Base-by-base conservation (phyloP, 2,329 filamentous ascomycete species). In the Scleromitrula shiraiana region DNA sequence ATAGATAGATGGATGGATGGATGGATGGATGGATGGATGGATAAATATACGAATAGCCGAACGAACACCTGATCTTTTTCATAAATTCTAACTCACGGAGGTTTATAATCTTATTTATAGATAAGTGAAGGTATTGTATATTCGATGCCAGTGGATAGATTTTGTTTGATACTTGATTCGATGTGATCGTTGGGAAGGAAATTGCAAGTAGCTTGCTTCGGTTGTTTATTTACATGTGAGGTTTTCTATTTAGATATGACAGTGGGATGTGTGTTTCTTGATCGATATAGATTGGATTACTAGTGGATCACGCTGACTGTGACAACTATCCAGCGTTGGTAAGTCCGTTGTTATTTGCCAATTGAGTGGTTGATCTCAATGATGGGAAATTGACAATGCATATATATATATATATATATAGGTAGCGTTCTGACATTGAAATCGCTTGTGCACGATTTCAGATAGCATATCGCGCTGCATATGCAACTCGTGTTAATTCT, bases 181-280 rank as follows among this genome's bases (percentile, higher is more conserved):
- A n/a, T n/a, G n/a, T n/a, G n/a, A n/a, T n/a, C n/a, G 61, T 40
- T 19, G 71, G 70, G 20, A 68, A 62, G 45, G 54, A 72, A 27
- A 64, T 74, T 48, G 71, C 72, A 24, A 75, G 57, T 76, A 69
- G 67, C 66, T 77, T 8, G 72, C 71, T 2, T 64, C 64, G 2
- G 69, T 76, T 3, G 69, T 75, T 10, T 77, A 72, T 54, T 10
- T 77, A 72, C 54, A 70, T 73, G 53, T 73, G 72, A 6, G 73
- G 73, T 1, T 72, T 73, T 52, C 56, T 72, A 1, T 69, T 72
- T 44, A 69, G 68, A 30, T 72, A 71, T 54, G 68, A 71, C 52
- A 65, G 61, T 44, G 68, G 69, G 49, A 70, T 70, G 51, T 51
- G 37, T 43, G 48, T 41, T 12, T 12, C 20, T 20, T 23, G 12